Evolutionary conservation across 1,284 basidiomycete genomes (phyloP).

Genomic region (Heterobasidion parviporum): DNA sequence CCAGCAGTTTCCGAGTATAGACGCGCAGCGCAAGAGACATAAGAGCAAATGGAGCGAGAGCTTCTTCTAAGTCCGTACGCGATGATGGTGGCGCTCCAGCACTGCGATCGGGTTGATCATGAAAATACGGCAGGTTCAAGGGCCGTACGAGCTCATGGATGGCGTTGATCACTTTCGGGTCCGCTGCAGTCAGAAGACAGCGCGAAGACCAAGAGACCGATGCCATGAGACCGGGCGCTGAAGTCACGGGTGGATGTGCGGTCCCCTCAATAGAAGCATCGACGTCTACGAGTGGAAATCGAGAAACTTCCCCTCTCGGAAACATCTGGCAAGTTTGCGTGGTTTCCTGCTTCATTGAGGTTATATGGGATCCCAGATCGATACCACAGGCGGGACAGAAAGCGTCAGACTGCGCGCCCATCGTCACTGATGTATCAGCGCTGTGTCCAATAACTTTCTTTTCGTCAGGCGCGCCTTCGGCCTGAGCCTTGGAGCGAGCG

Average conservation of each 20-base stretch:
- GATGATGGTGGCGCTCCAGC: neutral
- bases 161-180: conserved; percentile 5
- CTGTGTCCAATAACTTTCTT: neutral
- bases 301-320: neutral
- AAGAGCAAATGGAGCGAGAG: conserved; percentile 35
- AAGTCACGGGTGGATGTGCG: neutral
- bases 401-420: neutral
- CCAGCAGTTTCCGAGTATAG: conserved; percentile 21
- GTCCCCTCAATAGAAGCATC: neutral
- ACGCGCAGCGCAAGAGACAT: conserved; percentile 30
- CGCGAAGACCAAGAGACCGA: conserved; percentile 3
- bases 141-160: conserved; percentile 2
- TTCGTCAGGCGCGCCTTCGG: neutral
- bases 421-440: neutral
- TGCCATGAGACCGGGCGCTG: neutral
- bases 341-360: conserved; percentile 2
- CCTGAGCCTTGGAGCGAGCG: neutral
- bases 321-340: neutral
- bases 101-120: neutral
- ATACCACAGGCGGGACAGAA: conserved; percentile 24
- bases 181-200: conserved; percentile 4
- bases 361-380: neutral
- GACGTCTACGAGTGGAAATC: neutral
- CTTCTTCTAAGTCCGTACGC: neutral
- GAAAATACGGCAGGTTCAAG: conserved; percentile 5